Percentiles rank a stretch among this genome's conserved stretches.
phyloP scores from a whole-genome alignment of 352 stramenopile species.

The Phytophthora kernoviae region DNA sequence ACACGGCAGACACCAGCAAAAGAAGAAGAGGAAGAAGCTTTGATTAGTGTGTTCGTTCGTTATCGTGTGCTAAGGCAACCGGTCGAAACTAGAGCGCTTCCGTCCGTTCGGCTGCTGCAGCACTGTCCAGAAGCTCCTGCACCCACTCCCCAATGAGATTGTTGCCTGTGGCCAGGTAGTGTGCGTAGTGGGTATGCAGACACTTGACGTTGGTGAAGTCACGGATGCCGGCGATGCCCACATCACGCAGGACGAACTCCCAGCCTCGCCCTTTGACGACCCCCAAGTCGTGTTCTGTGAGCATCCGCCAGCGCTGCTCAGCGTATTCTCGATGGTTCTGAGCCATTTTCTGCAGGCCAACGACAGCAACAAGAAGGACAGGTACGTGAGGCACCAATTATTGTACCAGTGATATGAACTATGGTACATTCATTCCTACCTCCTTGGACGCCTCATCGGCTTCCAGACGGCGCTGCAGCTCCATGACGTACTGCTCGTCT shows the following conservation, averaged over 20 bases:
- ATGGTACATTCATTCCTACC: slow-evolving; percentile 36
- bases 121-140: slow-evolving; percentile 50
- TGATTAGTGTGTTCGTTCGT: slow-evolving; percentile 5
- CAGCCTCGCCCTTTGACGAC: slow-evolving; percentile 48
- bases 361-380: background rate
- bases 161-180: slow-evolving; percentile 57
- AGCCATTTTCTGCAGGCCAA: slow-evolving; percentile 45
- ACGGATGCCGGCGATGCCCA: slow-evolving; percentile 66
- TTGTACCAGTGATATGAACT: too few species aligned
- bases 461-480: slow-evolving; percentile 47
- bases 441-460: slow-evolving; percentile 35
- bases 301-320: slow-evolving; percentile 50
- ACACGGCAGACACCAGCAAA: slow-evolving; percentile 10
- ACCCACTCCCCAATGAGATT: slow-evolving; percentile 71
- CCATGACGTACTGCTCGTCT: slow-evolving; percentile 51
- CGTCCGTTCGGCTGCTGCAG: slow-evolving; percentile 6
- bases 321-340: slow-evolving; percentile 54
- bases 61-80: background rate
- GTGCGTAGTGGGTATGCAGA: slow-evolving; percentile 76
- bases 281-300: slow-evolving; percentile 43
- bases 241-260: slow-evolving; percentile 47
- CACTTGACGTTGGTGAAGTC: slow-evolving; percentile 70
- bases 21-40: slow-evolving; percentile 29
- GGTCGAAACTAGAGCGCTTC: slow-evolving; percentile 25
- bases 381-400: too few species aligned